These are phyloP conservation scores for Candida saitoana DNA, from an alignment of 805 yeast genomes.

Conservation along the genomic window DNA sequence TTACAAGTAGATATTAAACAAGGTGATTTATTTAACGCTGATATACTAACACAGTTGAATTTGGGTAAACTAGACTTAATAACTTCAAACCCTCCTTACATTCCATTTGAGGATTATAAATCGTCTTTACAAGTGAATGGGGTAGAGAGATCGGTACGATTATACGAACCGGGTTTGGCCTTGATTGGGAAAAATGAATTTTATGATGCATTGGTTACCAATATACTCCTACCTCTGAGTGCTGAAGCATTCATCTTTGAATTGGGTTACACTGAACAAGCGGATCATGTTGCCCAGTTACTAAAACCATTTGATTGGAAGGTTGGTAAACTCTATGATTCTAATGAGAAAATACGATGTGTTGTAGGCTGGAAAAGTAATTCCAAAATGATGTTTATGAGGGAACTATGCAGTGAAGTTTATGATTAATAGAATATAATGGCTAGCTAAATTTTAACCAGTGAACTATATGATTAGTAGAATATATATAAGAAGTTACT, in stretches of 20 bases:
- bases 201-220: conserved; percentile 51
- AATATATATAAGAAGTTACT: too few species aligned
- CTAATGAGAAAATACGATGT: conserved; percentile 51
- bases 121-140: conserved; percentile 30
- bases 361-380: conserved; percentile 56
- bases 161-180: conserved; percentile 75
- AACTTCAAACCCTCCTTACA: conserved; percentile 90
- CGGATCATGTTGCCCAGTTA: conserved; percentile 29
- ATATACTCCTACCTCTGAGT: conserved; percentile 35
- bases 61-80: conserved; percentile 44
- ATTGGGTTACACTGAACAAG: conserved; percentile 63
- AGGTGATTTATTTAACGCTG: conserved; percentile 13
- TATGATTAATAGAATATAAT: too few species aligned
- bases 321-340: conserved; percentile 47
- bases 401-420: too few species aligned
- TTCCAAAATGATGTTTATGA: conserved; percentile 6
- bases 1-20: conserved; percentile 9
- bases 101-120: conserved; percentile 46
- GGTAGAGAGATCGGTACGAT: conserved; percentile 60
- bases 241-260: conserved; percentile 71
- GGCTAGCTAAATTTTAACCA: background rate
- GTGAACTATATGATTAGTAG: background rate
- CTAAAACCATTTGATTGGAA: conserved; percentile 40
- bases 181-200: conserved; percentile 76
- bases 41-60: conserved; percentile 6